Percentiles rank a stretch among this genome's conserved stretches.
Evolutionary conservation across 164 flowering plant species (phyloP).

Genomic region (Vitis rotundifolia): DNA sequence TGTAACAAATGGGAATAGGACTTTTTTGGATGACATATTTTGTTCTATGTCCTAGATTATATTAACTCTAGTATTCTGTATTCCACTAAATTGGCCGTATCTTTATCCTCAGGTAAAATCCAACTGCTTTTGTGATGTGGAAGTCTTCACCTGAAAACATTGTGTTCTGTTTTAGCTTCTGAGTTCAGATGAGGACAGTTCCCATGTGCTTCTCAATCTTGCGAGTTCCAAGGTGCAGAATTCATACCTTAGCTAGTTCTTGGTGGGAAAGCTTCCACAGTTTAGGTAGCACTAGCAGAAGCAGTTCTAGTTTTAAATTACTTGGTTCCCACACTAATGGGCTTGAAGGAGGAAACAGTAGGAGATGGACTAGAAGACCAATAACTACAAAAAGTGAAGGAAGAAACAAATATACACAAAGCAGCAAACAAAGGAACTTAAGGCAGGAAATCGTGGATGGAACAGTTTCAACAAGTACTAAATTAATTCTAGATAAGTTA

Average conservation of each 20-base stretch:
- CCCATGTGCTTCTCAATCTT: slow-evolving; percentile 57
- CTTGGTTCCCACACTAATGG: slow-evolving; percentile 35
- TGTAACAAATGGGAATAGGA: too few relatives aligned
- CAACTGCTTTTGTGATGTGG: slow-evolving; percentile 19
- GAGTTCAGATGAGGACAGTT: slow-evolving; percentile 43
- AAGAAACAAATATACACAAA: slow-evolving; percentile 25
- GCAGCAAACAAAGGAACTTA: slow-evolving; percentile 33
- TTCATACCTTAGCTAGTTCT: slow-evolving; percentile 36
- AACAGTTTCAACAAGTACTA: slow-evolving; percentile 28
- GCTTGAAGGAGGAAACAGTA: slow-evolving; percentile 33
- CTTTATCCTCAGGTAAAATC: slow-evolving; percentile 15
- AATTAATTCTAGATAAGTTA: slow-evolving; percentile 28
- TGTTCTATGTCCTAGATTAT: neutral
- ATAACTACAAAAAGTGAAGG: slow-evolving; percentile 44
- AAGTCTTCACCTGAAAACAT: neutral
- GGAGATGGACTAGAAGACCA: slow-evolving; percentile 44
- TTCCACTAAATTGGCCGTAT: neutral
- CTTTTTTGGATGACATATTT: too few relatives aligned
- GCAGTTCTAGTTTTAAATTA: slow-evolving; percentile 27
- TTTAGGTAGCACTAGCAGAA: slow-evolving; percentile 22
- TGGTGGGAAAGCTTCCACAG: slow-evolving; percentile 41
- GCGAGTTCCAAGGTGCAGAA: slow-evolving; percentile 52
- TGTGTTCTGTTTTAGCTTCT: slow-evolving; percentile 9
- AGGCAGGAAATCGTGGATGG: slow-evolving; percentile 39
- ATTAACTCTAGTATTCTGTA: neutral